Percentiles rank a stretch among this genome's conserved stretches.
phyloP scores from a whole-genome alignment of 2,329 filamentous ascomycete species.

The Cladosporium velox region DNA sequence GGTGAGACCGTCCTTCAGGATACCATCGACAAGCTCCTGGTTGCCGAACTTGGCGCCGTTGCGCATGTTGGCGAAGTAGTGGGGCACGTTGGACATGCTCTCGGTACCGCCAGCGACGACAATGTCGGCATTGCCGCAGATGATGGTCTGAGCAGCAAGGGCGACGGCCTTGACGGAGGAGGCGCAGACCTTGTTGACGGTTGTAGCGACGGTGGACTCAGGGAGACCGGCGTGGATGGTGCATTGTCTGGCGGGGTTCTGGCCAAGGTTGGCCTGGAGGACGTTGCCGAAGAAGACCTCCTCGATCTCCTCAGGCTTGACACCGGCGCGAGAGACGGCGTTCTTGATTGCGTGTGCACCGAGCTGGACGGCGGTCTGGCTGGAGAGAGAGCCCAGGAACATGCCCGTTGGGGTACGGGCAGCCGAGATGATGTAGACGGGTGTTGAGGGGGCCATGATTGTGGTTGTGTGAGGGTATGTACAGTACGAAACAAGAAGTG shows the following conservation, averaged over 20 bases:
- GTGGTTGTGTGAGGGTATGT: constrained; percentile 20
- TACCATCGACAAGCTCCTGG: constrained; percentile 82
- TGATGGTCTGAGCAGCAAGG: constrained; percentile 93
- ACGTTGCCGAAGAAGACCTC: constrained; percentile 99
- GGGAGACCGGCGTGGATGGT: constrained; percentile 84
- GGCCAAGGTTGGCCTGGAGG: constrained; percentile 89
- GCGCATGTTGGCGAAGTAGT: constrained; percentile 89
- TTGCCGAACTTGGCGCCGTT: constrained; percentile 92
- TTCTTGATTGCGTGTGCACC: constrained; percentile 82
- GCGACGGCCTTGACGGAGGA: constrained; percentile 93
- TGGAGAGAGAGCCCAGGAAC: constrained; percentile 90
- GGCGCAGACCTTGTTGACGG: constrained; percentile 98
- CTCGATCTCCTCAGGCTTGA: constrained; percentile 86
- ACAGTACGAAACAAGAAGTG: neutral
- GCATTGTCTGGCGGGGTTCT: constrained; percentile 94
- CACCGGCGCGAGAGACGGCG: constrained; percentile 81
- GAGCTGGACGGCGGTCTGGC: constrained; percentile 80
- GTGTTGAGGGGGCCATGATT: constrained; percentile 70
- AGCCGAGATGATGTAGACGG: constrained; percentile 94
- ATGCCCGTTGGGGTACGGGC: constrained; percentile 78
- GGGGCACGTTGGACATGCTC: constrained; percentile 97
- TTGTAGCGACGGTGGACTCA: constrained; percentile 79
- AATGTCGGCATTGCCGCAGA: constrained; percentile 89
- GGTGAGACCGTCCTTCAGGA: constrained; percentile 91
- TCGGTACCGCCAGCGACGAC: constrained; percentile 93